A percentile compares a stretch with the other conserved stretches of the same genome.
Conservation (phyloP, 371 early-diverging fungal species). For the Mucor sp. region DNA sequence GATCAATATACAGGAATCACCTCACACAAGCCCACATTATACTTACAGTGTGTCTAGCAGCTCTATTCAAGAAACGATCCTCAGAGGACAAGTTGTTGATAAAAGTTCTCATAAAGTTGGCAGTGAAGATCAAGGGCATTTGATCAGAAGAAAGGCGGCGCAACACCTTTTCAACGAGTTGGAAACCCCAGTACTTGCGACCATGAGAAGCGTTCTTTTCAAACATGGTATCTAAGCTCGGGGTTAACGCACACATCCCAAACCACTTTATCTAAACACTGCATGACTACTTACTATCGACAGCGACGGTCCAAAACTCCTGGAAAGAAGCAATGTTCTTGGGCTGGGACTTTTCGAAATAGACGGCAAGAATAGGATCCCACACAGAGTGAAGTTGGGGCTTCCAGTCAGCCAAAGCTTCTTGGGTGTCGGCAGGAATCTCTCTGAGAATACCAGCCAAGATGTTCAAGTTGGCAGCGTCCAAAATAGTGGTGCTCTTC, state of each 20-base stretch:
- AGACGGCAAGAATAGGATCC: conserved; percentile 66
- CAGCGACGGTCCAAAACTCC: conserved; percentile 80
- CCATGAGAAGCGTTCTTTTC: conserved; percentile 73
- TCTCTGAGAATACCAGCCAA: conserved; percentile 62
- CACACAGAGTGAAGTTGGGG: conserved; percentile 85
- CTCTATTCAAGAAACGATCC: conserved; percentile 76
- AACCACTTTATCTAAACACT: not conserved
- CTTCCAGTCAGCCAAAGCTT: conserved; percentile 63
- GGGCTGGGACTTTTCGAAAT: conserved; percentile 36
- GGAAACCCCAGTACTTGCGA: conserved; percentile 88
- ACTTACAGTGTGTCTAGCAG: conserved; percentile 73
- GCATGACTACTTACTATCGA: conserved; percentile 63
- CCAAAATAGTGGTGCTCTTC: conserved; percentile 56
- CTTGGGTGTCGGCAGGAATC: conserved; percentile 45
- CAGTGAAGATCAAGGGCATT: conserved; percentile 78
- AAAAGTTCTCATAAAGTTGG: conserved; percentile 79
- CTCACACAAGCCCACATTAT: not conserved
- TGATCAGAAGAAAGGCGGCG: conserved; percentile 62
- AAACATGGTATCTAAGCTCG: conserved; percentile 66
- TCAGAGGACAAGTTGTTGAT: conserved; percentile 80
- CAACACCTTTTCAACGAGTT: conserved; percentile 73
- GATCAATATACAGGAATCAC: conserved; percentile 16
- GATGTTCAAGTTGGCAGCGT: conserved; percentile 56
- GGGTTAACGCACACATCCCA: not conserved
- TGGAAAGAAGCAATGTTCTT: conserved; percentile 61